Conservation (phyloP, 371 early-diverging fungal species). For the Mucor irregularis region DNA sequence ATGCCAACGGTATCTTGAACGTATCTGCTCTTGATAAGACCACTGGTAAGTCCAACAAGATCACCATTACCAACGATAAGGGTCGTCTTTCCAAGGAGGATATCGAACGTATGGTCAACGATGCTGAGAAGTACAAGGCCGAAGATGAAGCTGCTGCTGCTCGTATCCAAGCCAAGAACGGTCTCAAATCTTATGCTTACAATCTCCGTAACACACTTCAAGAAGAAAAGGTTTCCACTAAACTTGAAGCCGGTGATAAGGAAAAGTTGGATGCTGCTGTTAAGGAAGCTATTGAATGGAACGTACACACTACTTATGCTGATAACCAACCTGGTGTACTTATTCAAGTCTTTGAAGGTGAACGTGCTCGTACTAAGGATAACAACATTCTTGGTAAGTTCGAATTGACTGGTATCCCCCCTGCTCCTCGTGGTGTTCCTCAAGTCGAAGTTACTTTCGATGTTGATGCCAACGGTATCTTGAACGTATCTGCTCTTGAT, state of each 20-base stretch:
- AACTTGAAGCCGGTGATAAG: constrained; percentile 64
- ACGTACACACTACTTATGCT: no score
- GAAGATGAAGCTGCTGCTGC: constrained; percentile 85
- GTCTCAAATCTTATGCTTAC: constrained; percentile 86
- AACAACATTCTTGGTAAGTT: constrained; percentile 91
- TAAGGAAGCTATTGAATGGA: constrained; percentile 81
- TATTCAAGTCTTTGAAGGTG: constrained; percentile 92
- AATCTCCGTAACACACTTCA: constrained; percentile 81
- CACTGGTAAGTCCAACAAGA: constrained; percentile 81
- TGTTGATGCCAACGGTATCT: constrained; percentile 91
- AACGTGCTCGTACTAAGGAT: constrained; percentile 83
- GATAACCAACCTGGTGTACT: constrained; percentile 92
- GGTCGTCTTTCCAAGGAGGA: constrained; percentile 91
- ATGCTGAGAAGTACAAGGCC: constrained; percentile 88
- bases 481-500: constrained; percentile 91
- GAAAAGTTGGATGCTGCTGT: constrained; percentile 82
- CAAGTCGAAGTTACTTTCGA: constrained; percentile 92
- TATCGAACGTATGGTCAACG: constrained; percentile 87
- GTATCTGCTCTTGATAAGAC: constrained; percentile 92
- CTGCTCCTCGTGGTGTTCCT: constrained; percentile 87
- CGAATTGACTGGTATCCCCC: constrained; percentile 82
- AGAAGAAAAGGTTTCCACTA: constrained; percentile 78
- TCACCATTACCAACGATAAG: constrained; percentile 91
- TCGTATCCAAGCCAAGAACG: constrained; percentile 83
- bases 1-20: constrained; percentile 94